Base-by-base conservation (phyloP, 805 yeast genomes). In the Candida montana region DNA sequence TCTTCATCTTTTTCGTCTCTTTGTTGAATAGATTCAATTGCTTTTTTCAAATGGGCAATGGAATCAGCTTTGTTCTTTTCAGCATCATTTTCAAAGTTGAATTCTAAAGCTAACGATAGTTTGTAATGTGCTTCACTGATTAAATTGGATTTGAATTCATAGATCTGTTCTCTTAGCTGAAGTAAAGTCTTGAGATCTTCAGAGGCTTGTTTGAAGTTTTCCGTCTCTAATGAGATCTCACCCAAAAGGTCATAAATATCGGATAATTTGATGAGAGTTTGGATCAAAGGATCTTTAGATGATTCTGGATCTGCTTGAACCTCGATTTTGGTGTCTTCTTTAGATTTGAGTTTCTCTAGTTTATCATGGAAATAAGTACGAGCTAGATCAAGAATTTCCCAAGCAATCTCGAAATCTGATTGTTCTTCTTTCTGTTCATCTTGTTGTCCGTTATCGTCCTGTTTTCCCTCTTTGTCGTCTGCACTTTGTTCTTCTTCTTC, bases 221-320 rank as follows among this genome's bases (percentile, higher is more conserved):
- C 97, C 2, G 93, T 77, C 57, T 91, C 99, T 33, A 90, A 68
- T 0, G 95, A 82, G 9, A 90, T 83, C 57, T 91, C 97, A 26
- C 98, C 98, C 15, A 89, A 68, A 10, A 90, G 62, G 54, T 84
- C 90, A 57, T 80, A 83, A 1, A 81, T 75, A 42, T 86, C 90
- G 0, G 90, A 79, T 18, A 89, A 65, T 48, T 78, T 83, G 51
- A 70, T 67, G 42, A 71, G 64, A 20, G 71, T 48, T 23, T 54
- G 57, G 12, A 69, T 59, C 26, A 55, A 59, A 16, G 65, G 63
- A 40, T 69, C 61, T 7, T 50, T 37, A 3, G 69, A 55, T 4
- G 42, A 42, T 27, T 51, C 38, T 13, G 49, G 47, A 19, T 40
- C 38, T 20, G 47, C 47, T 20, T 48, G 43, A 5, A 42, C 30